A percentile compares a stretch with the other conserved stretches of the same genome.
These are phyloP conservation scores for Singerocomus inundabilis DNA, from an alignment of 1,284 basidiomycete species.

Conservation along the genomic window DNA sequence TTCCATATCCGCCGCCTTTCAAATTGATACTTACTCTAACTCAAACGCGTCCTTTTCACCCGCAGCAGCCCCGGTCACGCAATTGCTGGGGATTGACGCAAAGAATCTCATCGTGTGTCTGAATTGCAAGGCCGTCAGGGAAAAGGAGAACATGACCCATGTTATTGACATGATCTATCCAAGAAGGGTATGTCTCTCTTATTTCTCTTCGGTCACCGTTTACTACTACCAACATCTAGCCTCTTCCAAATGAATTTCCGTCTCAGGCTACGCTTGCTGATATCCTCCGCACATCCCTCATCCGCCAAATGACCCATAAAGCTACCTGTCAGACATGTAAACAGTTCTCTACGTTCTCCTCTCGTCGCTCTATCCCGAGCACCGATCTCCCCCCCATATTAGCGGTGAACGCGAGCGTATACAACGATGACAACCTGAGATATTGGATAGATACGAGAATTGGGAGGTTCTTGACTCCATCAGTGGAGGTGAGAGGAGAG, in stretches of 20 bases:
- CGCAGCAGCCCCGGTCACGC: conserved; percentile 67
- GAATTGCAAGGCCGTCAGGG: conserved; percentile 68
- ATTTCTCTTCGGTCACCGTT: neutral
- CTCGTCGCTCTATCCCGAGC: conserved; percentile 67
- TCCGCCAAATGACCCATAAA: conserved; percentile 82
- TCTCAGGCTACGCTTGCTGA: conserved; percentile 61
- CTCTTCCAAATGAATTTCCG: conserved; percentile 49
- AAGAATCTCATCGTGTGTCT: conserved; percentile 75
- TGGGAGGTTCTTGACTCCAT: conserved; percentile 50
- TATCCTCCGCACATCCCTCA: conserved; percentile 74
- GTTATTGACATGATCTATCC: conserved; percentile 90
- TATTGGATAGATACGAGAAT: conserved; percentile 71
- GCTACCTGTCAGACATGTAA: conserved; percentile 85
- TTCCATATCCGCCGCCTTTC: conserved; percentile 14
- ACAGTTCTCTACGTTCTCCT: conserved; percentile 70
- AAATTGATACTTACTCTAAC: conserved; percentile 13
- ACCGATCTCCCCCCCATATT: conserved; percentile 82
- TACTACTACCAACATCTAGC: conserved; percentile 21
- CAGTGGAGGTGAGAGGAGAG: conserved; percentile 55
- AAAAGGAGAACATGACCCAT: conserved; percentile 76
- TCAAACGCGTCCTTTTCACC: conserved; percentile 32
- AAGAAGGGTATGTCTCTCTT: conserved; percentile 54
- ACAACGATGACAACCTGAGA: conserved; percentile 72
- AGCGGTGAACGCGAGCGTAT: conserved; percentile 83
- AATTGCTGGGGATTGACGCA: conserved; percentile 76